Evolutionary conservation across 495 filamentous ascomycete genomes (phyloP), one percentile per base, ranked within the genome.

Genomic region (Aspergillus incahuasiensis): DNA sequence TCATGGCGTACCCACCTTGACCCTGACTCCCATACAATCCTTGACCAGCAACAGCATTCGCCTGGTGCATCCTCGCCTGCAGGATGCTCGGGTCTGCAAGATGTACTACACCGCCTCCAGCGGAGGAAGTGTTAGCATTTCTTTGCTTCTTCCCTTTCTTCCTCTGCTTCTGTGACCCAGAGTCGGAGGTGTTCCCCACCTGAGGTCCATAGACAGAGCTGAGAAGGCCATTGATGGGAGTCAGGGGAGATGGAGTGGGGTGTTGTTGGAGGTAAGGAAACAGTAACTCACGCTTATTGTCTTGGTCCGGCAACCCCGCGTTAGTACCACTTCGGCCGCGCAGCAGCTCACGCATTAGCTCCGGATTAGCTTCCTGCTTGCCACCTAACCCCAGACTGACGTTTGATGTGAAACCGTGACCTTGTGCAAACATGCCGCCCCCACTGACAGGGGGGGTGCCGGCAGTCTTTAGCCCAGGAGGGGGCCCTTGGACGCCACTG

Each of bases 91-190:
- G 90, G 88, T 96, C 91, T 81, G 88, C 89, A 91, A 95, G 88
- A 92, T 97, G 90, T 81, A 95, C 91, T 90, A 95, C 84, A 82
- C 87, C 90, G 80, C 90, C 90, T 82, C 90, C 90, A 83, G 89
- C 92, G 85, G 91, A 94, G 88, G 91, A 95, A 92, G 91, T 95
- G 89, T 95, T 95, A 94, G 91, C 91, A 87, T 96, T 90, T 86
- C 90, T 95, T 79, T 95, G 91, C 88, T 95, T 94, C 86, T 95
- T 95, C 84, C 89, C 90, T 88, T 96, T 95, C 89, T 95, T 96
- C 89, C 94, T 96, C 84, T 91, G 88, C 86, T 95, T 95, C 79
- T 82, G 80, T 70, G 85, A 83, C 76, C 84, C 87, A 80, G 85
- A 83, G 69, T 91, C 90, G 81, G 89, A 85, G 78, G 84, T 86